Evolutionary conservation across 2,329 filamentous ascomycete species (phyloP).

Genomic region (Ustulina deusta): DNA sequence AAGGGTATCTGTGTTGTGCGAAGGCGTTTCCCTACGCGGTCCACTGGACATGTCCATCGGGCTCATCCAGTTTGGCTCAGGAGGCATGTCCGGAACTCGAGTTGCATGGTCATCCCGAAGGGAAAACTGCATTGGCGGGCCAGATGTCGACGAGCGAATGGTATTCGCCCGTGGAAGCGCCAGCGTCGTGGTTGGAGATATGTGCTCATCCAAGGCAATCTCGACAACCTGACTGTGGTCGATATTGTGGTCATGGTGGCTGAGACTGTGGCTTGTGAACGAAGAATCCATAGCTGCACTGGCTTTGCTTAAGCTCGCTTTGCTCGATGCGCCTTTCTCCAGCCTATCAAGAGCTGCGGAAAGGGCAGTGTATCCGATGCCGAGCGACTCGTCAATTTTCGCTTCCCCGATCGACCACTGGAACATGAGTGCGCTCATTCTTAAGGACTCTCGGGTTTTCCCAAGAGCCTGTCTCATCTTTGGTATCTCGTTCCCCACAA

Average conservation of each 20-base stretch:
- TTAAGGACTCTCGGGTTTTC: slow-evolving; percentile 70
- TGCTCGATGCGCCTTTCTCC: slow-evolving; percentile 47
- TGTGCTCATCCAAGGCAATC: slow-evolving; percentile 24
- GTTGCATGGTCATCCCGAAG: slow-evolving; percentile 34
- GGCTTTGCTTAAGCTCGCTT: slow-evolving; percentile 46
- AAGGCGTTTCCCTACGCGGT: slow-evolving; percentile 19
- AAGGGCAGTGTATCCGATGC: slow-evolving; percentile 75
- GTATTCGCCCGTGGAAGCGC: slow-evolving; percentile 19
- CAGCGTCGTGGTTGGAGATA: slow-evolving; percentile 13
- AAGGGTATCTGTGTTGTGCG: slow-evolving; percentile 34
- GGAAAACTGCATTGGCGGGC: slow-evolving; percentile 22
- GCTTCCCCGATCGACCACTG: slow-evolving; percentile 72
- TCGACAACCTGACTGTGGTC: slow-evolving; percentile 20
- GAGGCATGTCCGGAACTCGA: slow-evolving; percentile 27
- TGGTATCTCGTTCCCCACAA: slow-evolving; percentile 70
- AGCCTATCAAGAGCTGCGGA: slow-evolving; percentile 72
- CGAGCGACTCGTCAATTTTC: slow-evolving; percentile 69
- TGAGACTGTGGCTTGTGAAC: not conserved
- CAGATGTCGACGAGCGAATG: slow-evolving; percentile 27
- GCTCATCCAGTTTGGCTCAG: slow-evolving; percentile 34
- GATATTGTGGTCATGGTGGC: no score
- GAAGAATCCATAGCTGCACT: slow-evolving; percentile 7
- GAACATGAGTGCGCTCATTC: slow-evolving; percentile 73
- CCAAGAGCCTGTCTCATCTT: slow-evolving; percentile 69
- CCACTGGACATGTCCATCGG: slow-evolving; percentile 10